Percentiles rank a stretch among this genome's conserved stretches.
Evolutionary conservation across 2,329 filamentous ascomycete species (phyloP).

Genomic region (Alternaria arbusti): DNA sequence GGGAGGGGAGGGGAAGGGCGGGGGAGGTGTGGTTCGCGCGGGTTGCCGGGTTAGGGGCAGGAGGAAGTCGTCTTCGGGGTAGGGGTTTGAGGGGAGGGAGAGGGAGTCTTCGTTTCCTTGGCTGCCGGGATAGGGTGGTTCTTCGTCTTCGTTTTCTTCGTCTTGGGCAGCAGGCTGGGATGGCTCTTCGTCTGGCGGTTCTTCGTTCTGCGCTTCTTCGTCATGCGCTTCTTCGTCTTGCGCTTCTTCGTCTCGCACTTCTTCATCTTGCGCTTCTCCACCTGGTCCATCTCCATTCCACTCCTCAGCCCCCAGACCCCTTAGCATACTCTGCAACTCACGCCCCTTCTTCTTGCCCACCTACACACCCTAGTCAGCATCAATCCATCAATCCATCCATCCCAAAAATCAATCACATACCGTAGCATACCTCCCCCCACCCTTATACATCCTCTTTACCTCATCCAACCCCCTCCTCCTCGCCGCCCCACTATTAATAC

Average conservation of each 20-base stretch:
- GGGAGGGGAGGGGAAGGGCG: background rate
- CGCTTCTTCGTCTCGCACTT: background rate
- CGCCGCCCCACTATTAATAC: background rate
- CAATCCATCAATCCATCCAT: background rate
- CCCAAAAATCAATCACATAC: background rate
- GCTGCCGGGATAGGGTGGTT: background rate
- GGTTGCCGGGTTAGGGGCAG: background rate
- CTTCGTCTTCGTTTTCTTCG: background rate
- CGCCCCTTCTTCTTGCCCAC: background rate
- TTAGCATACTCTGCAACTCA: background rate
- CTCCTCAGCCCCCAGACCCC: background rate
- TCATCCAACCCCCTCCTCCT: background rate
- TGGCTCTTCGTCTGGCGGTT: background rate
- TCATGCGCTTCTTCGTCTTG: background rate
- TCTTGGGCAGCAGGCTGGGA: too few species aligned
- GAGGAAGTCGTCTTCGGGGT: conserved; percentile 5
- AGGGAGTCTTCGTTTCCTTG: background rate
- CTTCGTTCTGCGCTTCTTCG: background rate
- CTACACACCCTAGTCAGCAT: background rate
- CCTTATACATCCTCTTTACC: background rate
- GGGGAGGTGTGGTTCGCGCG: background rate
- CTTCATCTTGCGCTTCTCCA: background rate
- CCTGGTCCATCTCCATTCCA: background rate
- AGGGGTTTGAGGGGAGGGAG: background rate
- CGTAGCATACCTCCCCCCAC: conserved; percentile 1